A percentile compares a stretch with the other conserved stretches of the same genome.
These are phyloP conservation scores for Dimargaris xerosporica DNA, from an alignment of 192 early-diverging fungal genomes.

Conservation along the genomic window DNA sequence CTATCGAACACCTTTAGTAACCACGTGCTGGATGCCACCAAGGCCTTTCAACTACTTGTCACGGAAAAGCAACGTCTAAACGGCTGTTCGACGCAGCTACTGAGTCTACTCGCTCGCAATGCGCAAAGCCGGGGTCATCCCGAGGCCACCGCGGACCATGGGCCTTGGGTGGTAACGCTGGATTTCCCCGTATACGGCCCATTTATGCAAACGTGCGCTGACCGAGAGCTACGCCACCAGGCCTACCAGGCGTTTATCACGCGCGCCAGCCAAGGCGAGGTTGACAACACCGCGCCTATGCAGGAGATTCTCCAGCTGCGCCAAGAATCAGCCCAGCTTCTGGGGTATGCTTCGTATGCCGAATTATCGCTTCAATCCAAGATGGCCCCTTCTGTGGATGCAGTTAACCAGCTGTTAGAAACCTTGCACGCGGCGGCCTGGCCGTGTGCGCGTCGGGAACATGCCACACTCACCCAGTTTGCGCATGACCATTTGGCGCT, in stretches of 20 bases:
- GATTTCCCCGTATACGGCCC: slow-evolving; percentile 34
- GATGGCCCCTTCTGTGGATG: slow-evolving; percentile 30
- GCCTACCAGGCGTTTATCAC: slow-evolving; percentile 32
- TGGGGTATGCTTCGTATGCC: slow-evolving; percentile 31
- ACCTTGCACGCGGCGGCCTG: slow-evolving; percentile 28
- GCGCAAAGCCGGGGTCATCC: slow-evolving; percentile 22
- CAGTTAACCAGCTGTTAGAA: slow-evolving; percentile 29
- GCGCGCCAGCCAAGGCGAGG: slow-evolving; percentile 29
- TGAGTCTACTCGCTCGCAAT: slow-evolving; percentile 26
- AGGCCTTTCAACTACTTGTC: slow-evolving; percentile 29
- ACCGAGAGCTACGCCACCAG: slow-evolving; percentile 34
- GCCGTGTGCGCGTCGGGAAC: slow-evolving; percentile 25
- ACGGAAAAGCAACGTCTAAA: slow-evolving; percentile 21
- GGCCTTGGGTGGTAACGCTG: slow-evolving; percentile 35
- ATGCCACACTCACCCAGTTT: slow-evolving; percentile 27
- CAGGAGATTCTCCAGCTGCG: slow-evolving; percentile 35
- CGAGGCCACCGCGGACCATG: slow-evolving; percentile 17
- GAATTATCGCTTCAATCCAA: slow-evolving; percentile 37
- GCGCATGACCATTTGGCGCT: slow-evolving; percentile 22
- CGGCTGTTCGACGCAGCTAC: slow-evolving; percentile 29
- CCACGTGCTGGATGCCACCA: slow-evolving; percentile 38
- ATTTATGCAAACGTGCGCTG: slow-evolving; percentile 40
- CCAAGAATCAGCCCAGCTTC: slow-evolving; percentile 30
- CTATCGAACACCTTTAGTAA: slow-evolving; percentile 34
- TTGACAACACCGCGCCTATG: slow-evolving; percentile 37